phyloP scores from a whole-genome alignment of 192 early-diverging fungal species.

The Chytriomyces sp. region DNA sequence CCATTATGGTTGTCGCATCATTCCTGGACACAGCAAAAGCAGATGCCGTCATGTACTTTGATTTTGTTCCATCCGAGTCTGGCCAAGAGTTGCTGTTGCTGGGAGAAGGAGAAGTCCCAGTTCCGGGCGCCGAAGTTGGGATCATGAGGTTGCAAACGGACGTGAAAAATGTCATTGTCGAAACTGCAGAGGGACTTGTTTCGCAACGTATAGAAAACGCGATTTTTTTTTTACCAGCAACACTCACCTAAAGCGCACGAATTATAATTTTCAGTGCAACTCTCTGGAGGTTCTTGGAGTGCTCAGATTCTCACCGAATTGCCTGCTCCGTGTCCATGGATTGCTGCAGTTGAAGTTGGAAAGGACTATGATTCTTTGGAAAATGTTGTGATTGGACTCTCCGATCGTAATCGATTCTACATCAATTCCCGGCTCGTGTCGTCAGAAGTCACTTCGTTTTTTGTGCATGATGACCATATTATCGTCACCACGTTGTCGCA shows the following conservation, averaged over 20 bases:
- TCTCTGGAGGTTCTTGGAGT: not conserved
- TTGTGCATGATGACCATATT: constrained; percentile 78
- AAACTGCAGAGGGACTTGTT: constrained; percentile 30
- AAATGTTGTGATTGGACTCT: constrained; percentile 71
- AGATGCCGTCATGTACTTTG: constrained; percentile 34
- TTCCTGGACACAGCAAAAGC: not conserved
- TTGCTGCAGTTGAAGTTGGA: constrained; percentile 39
- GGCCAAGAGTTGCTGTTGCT: not conserved
- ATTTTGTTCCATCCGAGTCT: not conserved
- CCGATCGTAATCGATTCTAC: constrained; percentile 83
- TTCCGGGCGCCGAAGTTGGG: not conserved
- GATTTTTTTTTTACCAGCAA: constrained; percentile 22
- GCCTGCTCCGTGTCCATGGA: constrained; percentile 63
- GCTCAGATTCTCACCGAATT: constrained; percentile 1
- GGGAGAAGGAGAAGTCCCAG: not conserved
- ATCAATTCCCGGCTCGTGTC: constrained; percentile 72
- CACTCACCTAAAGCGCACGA: constrained; percentile 13
- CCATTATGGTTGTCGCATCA: constrained; percentile 55
- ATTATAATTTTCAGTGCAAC: constrained; percentile 29
- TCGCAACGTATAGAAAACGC: not conserved
- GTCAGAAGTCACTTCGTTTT: constrained; percentile 84
- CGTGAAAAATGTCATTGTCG: constrained; percentile 7
- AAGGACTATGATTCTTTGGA: constrained; percentile 11
- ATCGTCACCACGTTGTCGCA: constrained; percentile 87
- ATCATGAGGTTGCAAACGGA: constrained; percentile 28